Evolutionary conservation across 805 yeast genomes (phyloP), one percentile per base, ranked within the genome.

Genomic region (Sugiyamaella floridensis): DNA sequence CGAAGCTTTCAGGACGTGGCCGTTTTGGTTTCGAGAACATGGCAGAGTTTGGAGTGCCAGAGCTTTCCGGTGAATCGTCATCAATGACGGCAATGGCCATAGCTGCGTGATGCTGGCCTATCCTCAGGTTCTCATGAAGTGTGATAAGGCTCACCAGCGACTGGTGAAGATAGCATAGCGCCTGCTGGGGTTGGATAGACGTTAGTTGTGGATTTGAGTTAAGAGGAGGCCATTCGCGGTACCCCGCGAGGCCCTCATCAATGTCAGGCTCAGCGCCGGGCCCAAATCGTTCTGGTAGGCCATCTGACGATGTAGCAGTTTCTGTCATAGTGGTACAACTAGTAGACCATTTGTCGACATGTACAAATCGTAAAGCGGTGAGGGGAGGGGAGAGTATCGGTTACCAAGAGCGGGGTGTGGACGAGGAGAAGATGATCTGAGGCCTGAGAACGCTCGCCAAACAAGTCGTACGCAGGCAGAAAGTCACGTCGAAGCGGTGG

Each of bases 151-250:
- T 47, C 32, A 47, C 54, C 6, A 64, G 53, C 44, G 62, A 51
- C 16, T 56, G 55, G 12, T 60, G 44, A 11, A 64, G 60, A 44
- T 56, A 55, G 8, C 29, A 55, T 43, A 63, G 55, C 9, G 68
- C 67, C 47, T 57, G 53, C 10, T 50, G 48, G n/a, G 60, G 56
- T 2, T 59, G 45, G 43, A 58, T 43, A 7, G 43, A 26, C 45
- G 37, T 47, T n/a, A 47, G 32, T 15, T 32, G 28, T 2, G 50
- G 43, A 8, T 32, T 3, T 2, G 48, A 45, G n/a, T 28, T 14
- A 10, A 45, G 22, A 10, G 48, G 48, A 18, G 48, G 48, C 19
- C 19, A 45, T 32, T 32, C 10, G n/a, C 37, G 37, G 37, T 32
- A 32, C n/a, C 37, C n/a, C n/a, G 12, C n/a, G 4, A 32, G 37